Evolutionary conservation across 805 yeast genomes (phyloP), one percentile per base, ranked within the genome.

Genomic region (Candida taoyuanica): DNA sequence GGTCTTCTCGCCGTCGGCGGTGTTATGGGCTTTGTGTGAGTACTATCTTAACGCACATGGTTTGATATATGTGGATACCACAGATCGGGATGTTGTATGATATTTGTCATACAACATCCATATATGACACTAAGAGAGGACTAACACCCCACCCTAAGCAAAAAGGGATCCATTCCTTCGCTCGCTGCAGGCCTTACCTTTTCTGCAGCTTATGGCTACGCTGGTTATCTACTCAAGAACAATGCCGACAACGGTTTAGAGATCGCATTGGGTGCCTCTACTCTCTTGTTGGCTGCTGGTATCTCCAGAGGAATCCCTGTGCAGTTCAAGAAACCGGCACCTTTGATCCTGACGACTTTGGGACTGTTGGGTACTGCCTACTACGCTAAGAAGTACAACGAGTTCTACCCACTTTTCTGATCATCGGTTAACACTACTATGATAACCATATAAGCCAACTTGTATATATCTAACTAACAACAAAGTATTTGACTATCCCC

Each of bases 161-260:
- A 47, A 31, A 45, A 64, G 65, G 74, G 81, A 11, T 85, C 95
- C 2, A 55, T 81, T 26, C 94, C 95, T 17, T 86, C 96, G 0
- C 68, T 89, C 38, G 63, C 77, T 33, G 95, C 91, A 1, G 97
- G 97, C 28, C 47, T 74, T 8, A 61, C 78, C 2, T 66, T 84
- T 46, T 70, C 83, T 12, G 65, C 73, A 3, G 55, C 76, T 19
- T 84, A 73, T 56, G 84, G 82, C n/a, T 55, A 67, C 41, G 80
- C 87, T 3, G 91, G 95, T 14, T 85, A 86, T 61, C 68, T 89
- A 48, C 65, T 87, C 44, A 72, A 75, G 47, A 65, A 79, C 38
- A 85, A 86, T 57, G 78, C 76, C 44, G 88, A 85, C 55, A 76
- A 75, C 62, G 96, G 96, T 31, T 70, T 89, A 47, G 89, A 85